Base-by-base conservation (phyloP, 2,329 filamentous ascomycete genomes). In the Fusarium multiceps region DNA sequence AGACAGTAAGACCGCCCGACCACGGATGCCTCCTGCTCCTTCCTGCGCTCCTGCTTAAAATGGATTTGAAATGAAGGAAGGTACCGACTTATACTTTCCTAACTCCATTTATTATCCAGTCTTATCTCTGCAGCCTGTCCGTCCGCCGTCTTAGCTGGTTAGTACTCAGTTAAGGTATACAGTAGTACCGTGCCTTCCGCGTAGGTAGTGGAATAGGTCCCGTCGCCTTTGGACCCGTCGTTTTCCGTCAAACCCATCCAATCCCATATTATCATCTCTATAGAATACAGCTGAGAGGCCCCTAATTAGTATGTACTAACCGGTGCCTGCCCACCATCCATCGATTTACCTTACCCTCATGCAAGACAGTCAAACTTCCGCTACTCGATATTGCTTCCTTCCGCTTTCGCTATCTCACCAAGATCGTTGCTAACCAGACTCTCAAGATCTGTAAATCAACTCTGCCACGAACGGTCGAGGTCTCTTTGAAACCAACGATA, bases 401-500 rank as follows among this genome's bases (percentile, higher is more conserved):
- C 58, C 59, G 60, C 58, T 68, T 63, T 27, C 45, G 57, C 47
- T 65, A 45, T 34, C 40, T 42, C 55, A 55, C 54, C 42, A 34
- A 63, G 41, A 59, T 62, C 61, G 43, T 51, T 63, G 57, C 59
- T 51, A 55, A 14, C n/a, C 42, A 27, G 32, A 8, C 40, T n/a
- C n/a, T n/a, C 43, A 37, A 25, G 23, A 21, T 54, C 40, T 45
- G 32, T 58, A 59, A 47, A 63, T 50, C 65, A 62, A 66, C 66
- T 71, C 58, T 67, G 67, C 67, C 67, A 71, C 59, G 59, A 68
- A 55, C 68, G 54, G 67, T 57, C 47, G 54, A 64, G 54, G 54
- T 59, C 43, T 48, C 58, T 60, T 59, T 68, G 48, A 40, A 57
- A 50, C 63, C 68, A 70, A 71, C 67, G 63, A 56, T 62, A 70